These are phyloP conservation scores for Fraxinus dipetala DNA, from an alignment of 305 asterid genomes.

Conservation along the genomic window DNA sequence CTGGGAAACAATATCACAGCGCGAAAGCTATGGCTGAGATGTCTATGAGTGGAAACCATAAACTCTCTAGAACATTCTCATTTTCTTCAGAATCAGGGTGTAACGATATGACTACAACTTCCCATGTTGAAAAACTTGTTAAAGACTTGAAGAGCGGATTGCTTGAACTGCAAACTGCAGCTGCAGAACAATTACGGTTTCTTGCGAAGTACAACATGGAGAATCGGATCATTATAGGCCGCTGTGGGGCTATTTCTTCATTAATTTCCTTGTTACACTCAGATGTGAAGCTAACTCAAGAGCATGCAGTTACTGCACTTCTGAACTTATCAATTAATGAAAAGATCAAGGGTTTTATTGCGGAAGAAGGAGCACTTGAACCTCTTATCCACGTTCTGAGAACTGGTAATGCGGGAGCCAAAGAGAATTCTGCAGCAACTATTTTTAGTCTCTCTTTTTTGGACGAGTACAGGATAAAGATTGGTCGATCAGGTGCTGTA, in stretches of 20 bases:
- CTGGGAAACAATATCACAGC: slow-evolving; percentile 40
- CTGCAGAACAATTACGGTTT: slow-evolving; percentile 71
- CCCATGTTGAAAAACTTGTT: slow-evolving; percentile 64
- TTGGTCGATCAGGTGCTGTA: slow-evolving; percentile 81
- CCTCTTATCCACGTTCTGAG: slow-evolving; percentile 70
- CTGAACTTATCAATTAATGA: slow-evolving; percentile 74
- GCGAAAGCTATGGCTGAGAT: slow-evolving; percentile 42
- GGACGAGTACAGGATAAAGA: slow-evolving; percentile 71
- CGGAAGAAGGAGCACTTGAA: slow-evolving; percentile 70
- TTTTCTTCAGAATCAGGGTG: slow-evolving; percentile 41
- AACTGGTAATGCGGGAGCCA: slow-evolving; percentile 68
- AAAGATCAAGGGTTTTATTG: slow-evolving; percentile 58
- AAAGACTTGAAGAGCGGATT: slow-evolving; percentile 48
- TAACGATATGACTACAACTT: slow-evolving; percentile 51
- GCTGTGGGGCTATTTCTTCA: slow-evolving; percentile 72
- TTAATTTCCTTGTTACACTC: slow-evolving; percentile 62
- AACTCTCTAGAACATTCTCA: slow-evolving; percentile 41
- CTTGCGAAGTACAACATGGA: slow-evolving; percentile 72
- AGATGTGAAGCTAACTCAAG: slow-evolving; percentile 55
- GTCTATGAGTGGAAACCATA: slow-evolving; percentile 40
- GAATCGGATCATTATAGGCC: slow-evolving; percentile 70
- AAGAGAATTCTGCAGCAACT: slow-evolving; percentile 92
- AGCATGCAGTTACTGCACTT: slow-evolving; percentile 89
- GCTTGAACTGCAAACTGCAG: slow-evolving; percentile 55
- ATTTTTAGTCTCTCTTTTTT: slow-evolving; percentile 78